A percentile compares a stretch with the other conserved stretches of the same genome.
These are phyloP conservation scores for Phytophthora europaea DNA, from an alignment of 352 stramenopile species.

Conservation along the genomic window DNA sequence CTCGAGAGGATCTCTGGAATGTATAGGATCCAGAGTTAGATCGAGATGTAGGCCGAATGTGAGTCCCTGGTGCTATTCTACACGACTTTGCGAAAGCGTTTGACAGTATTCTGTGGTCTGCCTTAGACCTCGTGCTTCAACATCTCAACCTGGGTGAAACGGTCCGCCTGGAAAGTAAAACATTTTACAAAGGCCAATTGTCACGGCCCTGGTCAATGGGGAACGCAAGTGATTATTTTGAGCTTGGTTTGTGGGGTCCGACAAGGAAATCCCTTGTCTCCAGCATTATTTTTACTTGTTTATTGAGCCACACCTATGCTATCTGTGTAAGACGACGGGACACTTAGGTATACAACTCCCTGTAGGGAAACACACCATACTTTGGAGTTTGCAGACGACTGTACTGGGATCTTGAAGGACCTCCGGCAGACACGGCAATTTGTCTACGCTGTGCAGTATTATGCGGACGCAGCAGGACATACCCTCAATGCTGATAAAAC, in stretches of 20 bases:
- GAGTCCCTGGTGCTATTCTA: slow-evolving; percentile 18
- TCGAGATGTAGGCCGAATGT: too few species aligned
- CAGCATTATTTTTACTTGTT: slow-evolving; percentile 33
- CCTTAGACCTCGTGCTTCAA: slow-evolving; percentile 15
- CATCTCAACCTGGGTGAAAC: slow-evolving; percentile 4
- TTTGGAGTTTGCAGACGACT: too few species aligned
- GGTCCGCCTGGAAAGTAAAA: slow-evolving; percentile 14
- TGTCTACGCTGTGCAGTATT: too few species aligned
- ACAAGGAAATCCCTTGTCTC: slow-evolving; percentile 34
- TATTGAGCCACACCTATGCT: slow-evolving; percentile 27
- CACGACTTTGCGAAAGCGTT: slow-evolving; percentile 33
- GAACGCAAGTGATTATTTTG: slow-evolving; percentile 17
- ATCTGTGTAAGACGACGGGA: too few species aligned
- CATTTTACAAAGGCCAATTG: slow-evolving; percentile 9
- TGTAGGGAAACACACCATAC: too few species aligned
- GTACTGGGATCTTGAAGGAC: too few species aligned
- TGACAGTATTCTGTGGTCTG: slow-evolving; percentile 26
- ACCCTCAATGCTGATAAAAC: too few species aligned
- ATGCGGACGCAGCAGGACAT: too few species aligned
- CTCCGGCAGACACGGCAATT: too few species aligned
- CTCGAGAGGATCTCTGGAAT: too few species aligned
- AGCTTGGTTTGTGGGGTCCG: slow-evolving; percentile 22
- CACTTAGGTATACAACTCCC: too few species aligned
- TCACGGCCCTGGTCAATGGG: slow-evolving; percentile 24
- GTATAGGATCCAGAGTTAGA: too few species aligned